A percentile compares a stretch with the other conserved stretches of the same genome.
These are phyloP conservation scores for Epichloe sibirici DNA, from an alignment of 2,329 filamentous ascomycete species.

Conservation along the genomic window DNA sequence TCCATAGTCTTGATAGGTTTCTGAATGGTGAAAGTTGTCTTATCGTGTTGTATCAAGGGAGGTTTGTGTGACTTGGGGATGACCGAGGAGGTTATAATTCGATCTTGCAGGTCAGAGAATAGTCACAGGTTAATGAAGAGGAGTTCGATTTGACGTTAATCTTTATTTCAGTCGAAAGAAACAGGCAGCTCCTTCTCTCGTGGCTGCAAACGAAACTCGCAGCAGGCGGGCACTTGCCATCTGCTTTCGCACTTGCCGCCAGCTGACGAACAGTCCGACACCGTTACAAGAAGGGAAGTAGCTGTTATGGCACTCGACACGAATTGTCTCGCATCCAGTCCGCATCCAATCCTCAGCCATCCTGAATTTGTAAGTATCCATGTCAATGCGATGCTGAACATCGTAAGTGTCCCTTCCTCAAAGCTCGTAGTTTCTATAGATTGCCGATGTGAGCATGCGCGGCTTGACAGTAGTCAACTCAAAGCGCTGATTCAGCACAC, in stretches of 20 bases:
- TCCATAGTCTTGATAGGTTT: not conserved
- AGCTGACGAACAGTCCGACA: not conserved
- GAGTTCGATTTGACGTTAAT: too few species aligned
- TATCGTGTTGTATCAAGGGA: not conserved
- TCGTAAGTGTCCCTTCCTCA: too few species aligned
- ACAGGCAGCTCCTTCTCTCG: not conserved
- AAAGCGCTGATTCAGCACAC: not conserved
- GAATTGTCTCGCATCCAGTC: too few species aligned
- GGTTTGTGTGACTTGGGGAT: not conserved
- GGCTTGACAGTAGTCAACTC: too few species aligned
- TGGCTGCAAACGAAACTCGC: not conserved
- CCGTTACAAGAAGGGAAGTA: not conserved
- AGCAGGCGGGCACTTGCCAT: not conserved
- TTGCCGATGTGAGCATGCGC: too few species aligned
- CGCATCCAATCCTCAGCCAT: too few species aligned
- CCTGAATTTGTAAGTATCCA: too few species aligned
- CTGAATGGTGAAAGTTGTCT: not conserved
- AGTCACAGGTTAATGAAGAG: too few species aligned
- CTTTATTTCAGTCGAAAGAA: not conserved
- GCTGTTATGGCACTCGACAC: not conserved
- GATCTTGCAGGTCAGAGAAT: too few species aligned
- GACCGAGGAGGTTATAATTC: too few species aligned
- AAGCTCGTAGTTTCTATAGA: too few species aligned
- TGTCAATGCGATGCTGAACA: too few species aligned
- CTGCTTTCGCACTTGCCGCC: not conserved